Evolutionary conservation across 352 stramenopile genomes (phyloP).

Genomic region (Globisporangium paroecandrum): DNA sequence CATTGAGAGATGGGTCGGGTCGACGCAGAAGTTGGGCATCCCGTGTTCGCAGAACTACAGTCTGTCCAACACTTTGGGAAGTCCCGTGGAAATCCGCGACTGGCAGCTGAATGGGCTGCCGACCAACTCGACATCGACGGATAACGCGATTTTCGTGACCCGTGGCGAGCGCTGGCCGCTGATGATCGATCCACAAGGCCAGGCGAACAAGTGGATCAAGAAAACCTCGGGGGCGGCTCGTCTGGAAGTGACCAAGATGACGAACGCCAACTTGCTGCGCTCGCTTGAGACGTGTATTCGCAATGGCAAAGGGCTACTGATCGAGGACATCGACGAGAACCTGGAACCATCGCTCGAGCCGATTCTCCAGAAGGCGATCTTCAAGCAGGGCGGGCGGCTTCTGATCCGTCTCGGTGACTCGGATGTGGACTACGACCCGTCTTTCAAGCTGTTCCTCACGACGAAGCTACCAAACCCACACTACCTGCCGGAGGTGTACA

Average conservation of each 20-base stretch:
- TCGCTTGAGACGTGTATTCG: slow-evolving; percentile 91
- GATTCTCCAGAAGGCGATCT: slow-evolving; percentile 92
- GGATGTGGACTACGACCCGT: slow-evolving; percentile 91
- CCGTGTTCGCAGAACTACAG: slow-evolving; percentile 74
- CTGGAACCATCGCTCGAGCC: slow-evolving; percentile 91
- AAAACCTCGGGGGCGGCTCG: slow-evolving; percentile 62
- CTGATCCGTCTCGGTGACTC: slow-evolving; percentile 90
- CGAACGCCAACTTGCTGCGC: slow-evolving; percentile 86
- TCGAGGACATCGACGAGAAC: slow-evolving; percentile 92
- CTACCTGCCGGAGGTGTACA: slow-evolving; percentile 94
- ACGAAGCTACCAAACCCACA: slow-evolving; percentile 94
- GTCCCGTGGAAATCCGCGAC: slow-evolving; percentile 89
- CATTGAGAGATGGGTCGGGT: slow-evolving; percentile 65
- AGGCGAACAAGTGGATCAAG: slow-evolving; percentile 95
- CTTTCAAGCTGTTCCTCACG: slow-evolving; percentile 91
- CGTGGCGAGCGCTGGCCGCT: slow-evolving; percentile 90
- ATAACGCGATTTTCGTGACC: slow-evolving; percentile 92
- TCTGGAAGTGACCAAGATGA: slow-evolving; percentile 89
- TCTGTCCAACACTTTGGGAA: slow-evolving; percentile 76
- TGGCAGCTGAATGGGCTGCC: slow-evolving; percentile 92
- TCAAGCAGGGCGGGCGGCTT: slow-evolving; percentile 85
- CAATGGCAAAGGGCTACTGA: slow-evolving; percentile 86
- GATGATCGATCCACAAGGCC: slow-evolving; percentile 93
- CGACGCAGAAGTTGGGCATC: slow-evolving; percentile 62
- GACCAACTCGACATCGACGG: slow-evolving; percentile 89